A percentile compares a stretch with the other conserved stretches of the same genome.
Conservation (phyloP, 1,139 yeast genomes). For the Eremothecium sinecaudum region DNA sequence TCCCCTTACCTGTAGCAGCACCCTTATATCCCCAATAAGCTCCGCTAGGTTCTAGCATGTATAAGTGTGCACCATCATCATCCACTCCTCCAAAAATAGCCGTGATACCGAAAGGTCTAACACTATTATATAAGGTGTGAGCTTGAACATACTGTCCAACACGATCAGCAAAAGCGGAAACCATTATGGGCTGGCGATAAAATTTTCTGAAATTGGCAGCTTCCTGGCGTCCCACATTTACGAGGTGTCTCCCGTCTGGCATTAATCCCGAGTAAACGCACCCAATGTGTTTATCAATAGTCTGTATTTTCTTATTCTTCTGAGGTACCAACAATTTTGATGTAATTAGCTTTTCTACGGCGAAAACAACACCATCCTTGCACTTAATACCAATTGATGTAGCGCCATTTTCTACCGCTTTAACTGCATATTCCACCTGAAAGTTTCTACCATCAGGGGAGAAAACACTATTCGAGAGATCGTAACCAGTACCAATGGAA, state of each 20-base stretch:
- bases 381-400: constrained; percentile 90
- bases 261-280: constrained; percentile 89
- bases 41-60: constrained; percentile 97
- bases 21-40: constrained; percentile 95
- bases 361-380: constrained; percentile 87
- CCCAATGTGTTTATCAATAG: constrained; percentile 89
- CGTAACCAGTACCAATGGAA: constrained; percentile 96
- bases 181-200: constrained; percentile 68
- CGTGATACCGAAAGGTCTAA: constrained; percentile 92
- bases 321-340: constrained; percentile 86
- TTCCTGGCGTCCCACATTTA: constrained; percentile 86
- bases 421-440: constrained; percentile 96
- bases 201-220: constrained; percentile 68
- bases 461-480: constrained; percentile 85
- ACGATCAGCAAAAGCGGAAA: constrained; percentile 78
- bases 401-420: constrained; percentile 96
- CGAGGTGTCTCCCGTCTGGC: constrained; percentile 95
- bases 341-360: constrained; percentile 85
- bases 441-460: constrained; percentile 91
- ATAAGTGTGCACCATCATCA: constrained; percentile 78
- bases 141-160: constrained; percentile 91
- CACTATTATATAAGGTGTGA: constrained; percentile 91
- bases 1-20: constrained; percentile 96
- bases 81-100: constrained; percentile 93
- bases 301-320: constrained; percentile 80